phyloP scores from a whole-genome alignment of 2,329 filamentous ascomycete genomes.

The Microcera coccophila region DNA sequence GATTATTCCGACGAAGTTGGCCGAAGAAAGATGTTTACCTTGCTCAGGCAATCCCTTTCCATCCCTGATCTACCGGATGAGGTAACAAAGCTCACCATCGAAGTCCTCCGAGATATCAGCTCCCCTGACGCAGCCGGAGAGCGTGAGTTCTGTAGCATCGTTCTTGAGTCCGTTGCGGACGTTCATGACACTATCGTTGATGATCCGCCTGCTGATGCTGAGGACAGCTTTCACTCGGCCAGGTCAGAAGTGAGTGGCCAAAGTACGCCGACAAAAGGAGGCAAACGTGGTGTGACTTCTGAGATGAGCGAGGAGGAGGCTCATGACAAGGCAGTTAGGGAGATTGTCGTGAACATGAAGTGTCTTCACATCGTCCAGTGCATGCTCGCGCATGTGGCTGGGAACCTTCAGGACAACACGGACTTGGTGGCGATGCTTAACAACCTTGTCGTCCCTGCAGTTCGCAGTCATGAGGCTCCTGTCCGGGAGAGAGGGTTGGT shows the following conservation, averaged over 20 bases:
- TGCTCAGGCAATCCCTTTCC: slow-evolving; percentile 80
- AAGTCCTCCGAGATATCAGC: slow-evolving; percentile 79
- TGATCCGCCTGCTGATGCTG: slow-evolving; percentile 54
- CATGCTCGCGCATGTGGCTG: slow-evolving; percentile 90
- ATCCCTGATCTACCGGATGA: slow-evolving; percentile 87
- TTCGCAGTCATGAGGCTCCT: slow-evolving; percentile 86
- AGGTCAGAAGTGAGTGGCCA: slow-evolving; percentile 75
- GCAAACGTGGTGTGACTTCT: slow-evolving; percentile 38
- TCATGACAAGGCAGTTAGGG: slow-evolving; percentile 72
- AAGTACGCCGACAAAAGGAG: slow-evolving; percentile 49
- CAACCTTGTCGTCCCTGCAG: slow-evolving; percentile 91
- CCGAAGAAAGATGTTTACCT: slow-evolving; percentile 88
- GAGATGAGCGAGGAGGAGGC: slow-evolving; percentile 61
- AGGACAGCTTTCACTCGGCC: slow-evolving; percentile 87
- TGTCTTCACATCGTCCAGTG: slow-evolving; percentile 96
- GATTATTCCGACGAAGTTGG: slow-evolving; percentile 99
- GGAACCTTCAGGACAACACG: slow-evolving; percentile 81
- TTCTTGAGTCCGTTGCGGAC: slow-evolving; percentile 91
- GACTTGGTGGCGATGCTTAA: slow-evolving; percentile 97
- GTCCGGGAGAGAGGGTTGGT: slow-evolving; percentile 87
- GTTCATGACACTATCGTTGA: slow-evolving; percentile 91
- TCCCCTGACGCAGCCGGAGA: slow-evolving; percentile 70
- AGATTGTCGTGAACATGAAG: slow-evolving; percentile 98
- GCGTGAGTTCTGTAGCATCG: slow-evolving; percentile 76
- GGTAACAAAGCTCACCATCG: slow-evolving; percentile 80